Evolutionary conservation across 2,329 filamentous ascomycete genomes (phyloP).

Genomic region (Phoma herbarum): DNA sequence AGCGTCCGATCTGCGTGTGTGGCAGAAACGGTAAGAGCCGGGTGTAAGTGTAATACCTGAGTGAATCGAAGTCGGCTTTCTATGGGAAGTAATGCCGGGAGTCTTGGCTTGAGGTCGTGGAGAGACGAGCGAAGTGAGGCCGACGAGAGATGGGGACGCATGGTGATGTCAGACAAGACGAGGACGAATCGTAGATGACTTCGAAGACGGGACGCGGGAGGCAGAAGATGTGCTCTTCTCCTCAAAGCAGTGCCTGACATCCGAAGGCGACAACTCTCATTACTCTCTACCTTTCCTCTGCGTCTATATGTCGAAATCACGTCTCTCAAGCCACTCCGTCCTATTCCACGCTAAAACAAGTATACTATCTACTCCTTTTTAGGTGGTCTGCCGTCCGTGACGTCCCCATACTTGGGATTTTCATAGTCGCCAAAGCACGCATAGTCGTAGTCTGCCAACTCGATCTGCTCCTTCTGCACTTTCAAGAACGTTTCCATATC

Average conservation of each 20-base stretch:
- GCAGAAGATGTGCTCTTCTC: background rate
- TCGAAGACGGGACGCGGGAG: background rate
- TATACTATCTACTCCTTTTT: slow-evolving; percentile 14
- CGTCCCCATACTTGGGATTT: slow-evolving; percentile 57
- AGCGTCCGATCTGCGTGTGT: background rate
- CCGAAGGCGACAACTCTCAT: background rate
- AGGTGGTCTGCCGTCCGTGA: slow-evolving; percentile 61
- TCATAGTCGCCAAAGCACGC: slow-evolving; percentile 70
- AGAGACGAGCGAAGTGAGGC: slow-evolving; percentile 8
- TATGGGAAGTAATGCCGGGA: background rate
- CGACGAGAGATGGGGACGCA: background rate
- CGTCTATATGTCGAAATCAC: background rate
- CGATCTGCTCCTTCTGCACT: slow-evolving; percentile 67
- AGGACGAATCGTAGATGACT: background rate
- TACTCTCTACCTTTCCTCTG: background rate
- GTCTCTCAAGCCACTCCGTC: background rate
- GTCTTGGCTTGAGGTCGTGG: background rate
- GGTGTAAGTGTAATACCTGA: slow-evolving; percentile 2
- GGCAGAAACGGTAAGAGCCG: background rate
- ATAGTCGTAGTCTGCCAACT: slow-evolving; percentile 68
- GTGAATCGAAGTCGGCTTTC: slow-evolving; percentile 5
- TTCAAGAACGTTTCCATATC: slow-evolving; percentile 73
- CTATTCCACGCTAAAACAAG: background rate
- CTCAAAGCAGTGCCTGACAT: background rate
- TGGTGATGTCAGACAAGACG: slow-evolving; percentile 3